Percentiles rank a stretch among this genome's conserved stretches.
Evolutionary conservation across 352 stramenopile genomes (phyloP).

Genomic region (Pythium volutum): DNA sequence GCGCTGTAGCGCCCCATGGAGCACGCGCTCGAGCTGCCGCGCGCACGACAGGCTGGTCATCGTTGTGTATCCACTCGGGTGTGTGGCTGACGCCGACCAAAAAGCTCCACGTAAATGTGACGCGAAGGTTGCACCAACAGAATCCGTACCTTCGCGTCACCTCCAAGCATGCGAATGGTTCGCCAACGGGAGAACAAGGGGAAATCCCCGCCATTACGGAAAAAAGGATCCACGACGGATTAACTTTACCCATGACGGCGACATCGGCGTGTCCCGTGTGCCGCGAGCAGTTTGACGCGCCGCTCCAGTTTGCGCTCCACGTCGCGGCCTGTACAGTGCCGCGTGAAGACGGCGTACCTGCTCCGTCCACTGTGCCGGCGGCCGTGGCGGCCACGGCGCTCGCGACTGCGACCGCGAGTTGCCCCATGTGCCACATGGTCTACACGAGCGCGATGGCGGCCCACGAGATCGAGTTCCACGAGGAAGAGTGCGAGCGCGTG

Average conservation of each 20-base stretch:
- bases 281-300: slow-evolving; percentile 31
- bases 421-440: slow-evolving; percentile 58
- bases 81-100: background rate
- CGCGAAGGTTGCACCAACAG: background rate
- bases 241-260: slow-evolving; percentile 14
- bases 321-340: slow-evolving; percentile 42
- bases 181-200: background rate
- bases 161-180: background rate
- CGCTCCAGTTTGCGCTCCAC: slow-evolving; percentile 49
- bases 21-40: slow-evolving; percentile 41
- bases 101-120: slow-evolving; percentile 23
- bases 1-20: slow-evolving; percentile 38
- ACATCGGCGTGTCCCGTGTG: slow-evolving; percentile 49
- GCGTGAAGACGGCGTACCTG: background rate
- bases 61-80: background rate
- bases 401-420: slow-evolving; percentile 27
- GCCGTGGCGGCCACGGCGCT: background rate
- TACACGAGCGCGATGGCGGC: slow-evolving; percentile 42
- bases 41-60: slow-evolving; percentile 41
- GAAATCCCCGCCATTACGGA: background rate
- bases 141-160: slow-evolving; percentile 17
- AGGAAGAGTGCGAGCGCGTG: slow-evolving; percentile 69
- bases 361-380: slow-evolving; percentile 8
- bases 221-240: background rate
- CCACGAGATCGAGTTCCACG: slow-evolving; percentile 73